Conservation (phyloP, 2,329 filamentous ascomycete genomes). For the Aspergillus sp. region DNA sequence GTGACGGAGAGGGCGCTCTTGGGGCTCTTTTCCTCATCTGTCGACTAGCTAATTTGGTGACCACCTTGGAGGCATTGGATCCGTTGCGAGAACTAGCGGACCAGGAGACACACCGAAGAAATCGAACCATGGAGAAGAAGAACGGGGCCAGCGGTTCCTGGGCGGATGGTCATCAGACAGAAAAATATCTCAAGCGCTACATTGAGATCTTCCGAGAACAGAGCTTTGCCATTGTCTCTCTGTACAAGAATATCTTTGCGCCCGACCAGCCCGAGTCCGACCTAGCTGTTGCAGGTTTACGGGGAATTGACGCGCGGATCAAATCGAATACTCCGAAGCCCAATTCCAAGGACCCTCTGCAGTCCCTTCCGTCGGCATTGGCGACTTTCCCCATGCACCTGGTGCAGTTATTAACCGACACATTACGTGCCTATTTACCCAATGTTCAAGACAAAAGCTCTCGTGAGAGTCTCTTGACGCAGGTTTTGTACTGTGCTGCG, state of each 20-base stretch:
- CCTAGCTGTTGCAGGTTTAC: slow-evolving; percentile 22
- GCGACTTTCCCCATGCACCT: slow-evolving; percentile 83
- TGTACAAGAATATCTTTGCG: slow-evolving; percentile 88
- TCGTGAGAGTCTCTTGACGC: slow-evolving; percentile 83
- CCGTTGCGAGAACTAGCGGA: slow-evolving; percentile 87
- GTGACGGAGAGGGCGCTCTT: slow-evolving; percentile 61
- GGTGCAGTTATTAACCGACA: slow-evolving; percentile 75
- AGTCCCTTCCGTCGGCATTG: slow-evolving; percentile 69
- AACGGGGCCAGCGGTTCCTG: slow-evolving; percentile 24
- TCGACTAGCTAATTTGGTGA: slow-evolving; percentile 73
- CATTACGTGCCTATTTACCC: slow-evolving; percentile 72
- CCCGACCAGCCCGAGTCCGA: slow-evolving; percentile 46
- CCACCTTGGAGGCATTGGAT: slow-evolving; percentile 77
- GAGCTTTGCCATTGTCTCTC: slow-evolving; percentile 90
- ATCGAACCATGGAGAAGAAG: slow-evolving; percentile 24
- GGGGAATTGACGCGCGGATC: slow-evolving; percentile 26
- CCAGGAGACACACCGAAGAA: slow-evolving; percentile 64
- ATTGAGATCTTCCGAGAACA: slow-evolving; percentile 98
- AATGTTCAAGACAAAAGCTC: slow-evolving; percentile 76
- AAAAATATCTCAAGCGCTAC: slow-evolving; percentile 89
- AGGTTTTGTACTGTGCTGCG: slow-evolving; percentile 88
- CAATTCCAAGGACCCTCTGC: slow-evolving; percentile 28
- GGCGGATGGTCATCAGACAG: slow-evolving; percentile 78
- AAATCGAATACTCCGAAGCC: slow-evolving; percentile 22
- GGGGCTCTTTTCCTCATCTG: slow-evolving; percentile 86